A percentile compares a stretch with the other conserved stretches of the same genome.
Evolutionary conservation across 2,329 filamentous ascomycete genomes (phyloP).

Genomic region (Colletotrichum sp.): DNA sequence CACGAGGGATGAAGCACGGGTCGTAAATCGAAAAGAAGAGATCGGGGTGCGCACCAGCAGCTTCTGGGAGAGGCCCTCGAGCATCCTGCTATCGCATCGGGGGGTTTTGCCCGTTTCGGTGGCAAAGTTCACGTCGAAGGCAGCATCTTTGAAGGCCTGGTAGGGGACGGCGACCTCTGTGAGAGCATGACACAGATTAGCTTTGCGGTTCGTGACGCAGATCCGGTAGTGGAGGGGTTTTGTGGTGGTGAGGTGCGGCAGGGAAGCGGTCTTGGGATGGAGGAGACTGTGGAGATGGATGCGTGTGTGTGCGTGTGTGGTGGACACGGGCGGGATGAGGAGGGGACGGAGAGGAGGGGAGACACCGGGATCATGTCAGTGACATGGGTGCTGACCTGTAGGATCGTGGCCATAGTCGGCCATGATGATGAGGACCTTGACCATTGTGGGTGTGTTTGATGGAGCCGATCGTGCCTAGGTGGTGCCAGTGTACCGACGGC

Average conservation of each 20-base stretch:
- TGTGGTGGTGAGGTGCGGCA: not conserved
- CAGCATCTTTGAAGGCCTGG: conserved; percentile 49
- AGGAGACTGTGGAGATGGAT: not conserved
- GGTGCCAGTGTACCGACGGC: not conserved
- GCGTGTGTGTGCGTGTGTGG: not conserved
- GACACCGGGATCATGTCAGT: not conserved
- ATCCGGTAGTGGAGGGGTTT: not conserved
- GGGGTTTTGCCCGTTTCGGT: conserved; percentile 54
- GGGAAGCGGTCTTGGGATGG: not conserved
- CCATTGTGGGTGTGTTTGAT: conserved; percentile 23
- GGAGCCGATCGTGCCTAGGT: not conserved
- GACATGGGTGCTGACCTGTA: conserved; percentile 42
- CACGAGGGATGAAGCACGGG: not conserved
- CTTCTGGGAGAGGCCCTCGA: conserved; percentile 53
- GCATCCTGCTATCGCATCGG: conserved; percentile 54
- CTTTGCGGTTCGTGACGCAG: conserved; percentile 5
- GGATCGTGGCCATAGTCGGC: conserved; percentile 62
- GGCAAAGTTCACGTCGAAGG: conserved; percentile 52
- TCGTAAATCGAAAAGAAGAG: not conserved
- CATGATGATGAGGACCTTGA: conserved; percentile 53
- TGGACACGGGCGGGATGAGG: not conserved
- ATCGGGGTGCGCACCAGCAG: conserved; percentile 44
- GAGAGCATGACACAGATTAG: not conserved
- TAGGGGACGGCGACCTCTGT: conserved; percentile 57
- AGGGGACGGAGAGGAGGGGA: not conserved